Base-by-base conservation (phyloP, 2,329 filamentous ascomycete species). In the Botrytis hyacinthi region DNA sequence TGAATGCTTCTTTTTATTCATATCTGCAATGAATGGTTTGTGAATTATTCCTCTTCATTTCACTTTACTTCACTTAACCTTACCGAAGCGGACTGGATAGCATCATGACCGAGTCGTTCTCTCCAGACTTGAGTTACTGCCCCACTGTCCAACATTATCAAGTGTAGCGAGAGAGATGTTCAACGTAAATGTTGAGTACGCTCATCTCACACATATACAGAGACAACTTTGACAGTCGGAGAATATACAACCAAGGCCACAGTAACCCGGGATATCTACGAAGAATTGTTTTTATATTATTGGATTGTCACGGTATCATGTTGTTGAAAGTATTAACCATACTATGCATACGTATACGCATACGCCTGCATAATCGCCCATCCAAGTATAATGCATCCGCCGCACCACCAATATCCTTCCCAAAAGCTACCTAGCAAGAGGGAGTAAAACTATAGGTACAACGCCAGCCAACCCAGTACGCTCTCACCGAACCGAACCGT, bases 381-480 rank as follows among this genome's bases (percentile, higher is more conserved):
- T 60, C 68, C 68, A 70, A 70, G 32, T 29, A 72, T 66, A n/a
- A 71, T 54, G 59, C 60, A 66, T 57, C 29, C 44, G 62, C 46
- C 26, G 16, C 26, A 7, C 16, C 69, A 40, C 32, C 44, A n/a
- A 71, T 61, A 71, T 54, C 60, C 70, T 51, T 54, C n/a, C 70
- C 35, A 72, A 66, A 37, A 72, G 44, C 37, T 48, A 67, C 26
- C 14, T 42, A 57, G 44, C 70, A 35, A 67, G 40, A n/a, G 29
- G 48, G 65, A 54, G 42, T 48, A 44, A 42, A 61, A 73, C 71
- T 73, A 69, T 42, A 73, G 63, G 63, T 61, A 61, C 51, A 73
- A 73, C 71, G 71, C 71, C 63, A 73, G 71, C 71, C 54, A 69
- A 69, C 65, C 63, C 71, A 73, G 63, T 69, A 69, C 71, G 71